Evolutionary conservation across 2,329 filamentous ascomycete species (phyloP), one percentile per base, ranked within the genome.

Genomic region (Ramularia endophylla): DNA sequence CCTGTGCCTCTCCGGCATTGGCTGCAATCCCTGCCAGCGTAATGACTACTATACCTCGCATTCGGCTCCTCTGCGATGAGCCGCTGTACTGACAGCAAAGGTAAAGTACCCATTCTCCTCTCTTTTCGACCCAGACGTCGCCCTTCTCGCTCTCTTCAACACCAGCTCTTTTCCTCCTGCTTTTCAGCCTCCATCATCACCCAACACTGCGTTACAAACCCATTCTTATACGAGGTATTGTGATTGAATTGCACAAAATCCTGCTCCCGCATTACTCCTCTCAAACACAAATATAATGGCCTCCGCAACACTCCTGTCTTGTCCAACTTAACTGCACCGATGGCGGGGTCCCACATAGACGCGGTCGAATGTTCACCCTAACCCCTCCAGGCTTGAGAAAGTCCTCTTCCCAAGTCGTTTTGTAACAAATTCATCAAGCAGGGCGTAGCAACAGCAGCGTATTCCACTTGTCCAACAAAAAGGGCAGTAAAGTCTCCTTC

Each of bases 391-490:
- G 72, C 51, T 77, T 80, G 36, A 97, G 73, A 54, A n/a, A n/a
- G n/a, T n/a, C n/a, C n/a, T n/a, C n/a, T n/a, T n/a, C n/a, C n/a
- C n/a, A n/a, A n/a, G n/a, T n/a, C n/a, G n/a, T n/a, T n/a, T 87
- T 89, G 57, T 85, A 77, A 25, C 69, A 69, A 36, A 95, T 85
- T 1, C 42, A 95, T 81, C 68, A 97, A 97, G 68, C 95, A 97
- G 2, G 94, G 83, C 3, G 83, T 85, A 0, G 85, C 81, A 2
- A 95, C 85, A 1, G 82, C 87, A 55, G 95, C 83, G 62, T 67
- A 65, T 53, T 83, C 76, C 0, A 75, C 72, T 2, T 75, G 69
- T 42, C 80, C 73, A 15, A 19, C 12, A 8, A 32, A 19, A 30
- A 18, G 27, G 20, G 72, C 74, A 94, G 2, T 87, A 65, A 20